Conservation (phyloP, 2,329 filamentous ascomycete genomes). For the Ophiosphaerella herpotricha region DNA sequence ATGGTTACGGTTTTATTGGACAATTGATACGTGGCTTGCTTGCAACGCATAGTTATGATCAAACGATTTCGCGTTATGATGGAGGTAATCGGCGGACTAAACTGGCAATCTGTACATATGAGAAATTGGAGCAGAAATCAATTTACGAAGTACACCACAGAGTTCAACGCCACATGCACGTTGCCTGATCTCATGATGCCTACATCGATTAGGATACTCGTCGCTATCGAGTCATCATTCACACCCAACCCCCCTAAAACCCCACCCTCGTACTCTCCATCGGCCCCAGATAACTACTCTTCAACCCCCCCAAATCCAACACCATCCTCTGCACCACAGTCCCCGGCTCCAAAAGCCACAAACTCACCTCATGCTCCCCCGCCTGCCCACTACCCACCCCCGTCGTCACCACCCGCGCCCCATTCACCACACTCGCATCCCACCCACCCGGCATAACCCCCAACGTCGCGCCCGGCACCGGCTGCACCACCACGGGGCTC, state of each 20-base stretch:
- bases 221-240: neutral
- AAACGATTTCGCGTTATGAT: slow-evolving; percentile 13
- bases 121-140: slow-evolving; percentile 7
- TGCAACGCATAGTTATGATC: slow-evolving; percentile 9
- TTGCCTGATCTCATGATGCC: too few species aligned
- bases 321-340: slow-evolving; percentile 18
- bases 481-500: slow-evolving; percentile 17
- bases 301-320: slow-evolving; percentile 24
- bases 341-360: slow-evolving; percentile 35
- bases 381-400: slow-evolving; percentile 22
- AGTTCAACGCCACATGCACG: too few species aligned
- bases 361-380: slow-evolving; percentile 41
- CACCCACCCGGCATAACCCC: slow-evolving; percentile 51
- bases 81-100: slow-evolving; percentile 3
- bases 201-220: too few species aligned
- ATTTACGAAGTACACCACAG: neutral
- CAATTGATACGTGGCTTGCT: slow-evolving; percentile 7
- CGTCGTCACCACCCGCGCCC: slow-evolving; percentile 50
- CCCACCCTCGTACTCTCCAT: slow-evolving; percentile 14
- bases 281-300: slow-evolving; percentile 24
- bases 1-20: slow-evolving; percentile 12
- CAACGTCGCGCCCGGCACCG: slow-evolving; percentile 39
- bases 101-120: slow-evolving; percentile 16
- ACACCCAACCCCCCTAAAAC: neutral
- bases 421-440: slow-evolving; percentile 53